phyloP scores from a whole-genome alignment of 352 stramenopile genomes.

The Pythium apleroticum region DNA sequence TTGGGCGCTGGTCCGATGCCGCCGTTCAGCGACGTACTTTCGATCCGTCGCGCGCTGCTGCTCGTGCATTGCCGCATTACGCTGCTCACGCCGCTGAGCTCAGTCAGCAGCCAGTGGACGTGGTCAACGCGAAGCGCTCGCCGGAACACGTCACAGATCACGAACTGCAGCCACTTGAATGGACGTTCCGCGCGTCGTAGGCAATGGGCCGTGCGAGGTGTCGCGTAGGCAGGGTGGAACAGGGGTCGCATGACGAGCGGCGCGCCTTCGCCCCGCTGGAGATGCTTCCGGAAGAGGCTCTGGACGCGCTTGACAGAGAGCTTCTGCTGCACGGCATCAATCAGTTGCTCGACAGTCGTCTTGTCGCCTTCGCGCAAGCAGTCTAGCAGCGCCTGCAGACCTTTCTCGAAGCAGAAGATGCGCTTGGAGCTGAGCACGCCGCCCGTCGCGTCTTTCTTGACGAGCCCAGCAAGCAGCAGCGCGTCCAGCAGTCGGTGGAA shows the following conservation, averaged over 20 bases:
- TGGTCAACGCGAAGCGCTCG: slow-evolving; percentile 37
- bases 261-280: slow-evolving; percentile 60
- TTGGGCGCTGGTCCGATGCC: slow-evolving; percentile 56
- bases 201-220: slow-evolving; percentile 25
- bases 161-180: slow-evolving; percentile 52
- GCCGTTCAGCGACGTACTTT: slow-evolving; percentile 36
- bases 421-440: slow-evolving; percentile 55
- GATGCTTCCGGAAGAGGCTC: slow-evolving; percentile 59
- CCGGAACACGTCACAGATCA: slow-evolving; percentile 63
- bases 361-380: slow-evolving; percentile 69
- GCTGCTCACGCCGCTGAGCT: slow-evolving; percentile 54
- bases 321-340: slow-evolving; percentile 73
- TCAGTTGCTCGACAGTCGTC: slow-evolving; percentile 56
- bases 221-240: slow-evolving; percentile 66
- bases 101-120: slow-evolving; percentile 32
- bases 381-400: slow-evolving; percentile 53
- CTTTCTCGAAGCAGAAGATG: slow-evolving; percentile 65
- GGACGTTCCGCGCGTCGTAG: slow-evolving; percentile 42
- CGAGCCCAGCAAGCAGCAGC: slow-evolving; percentile 47
- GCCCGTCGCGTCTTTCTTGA: slow-evolving; percentile 57
- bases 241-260: slow-evolving; percentile 74
- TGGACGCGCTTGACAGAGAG: slow-evolving; percentile 72
- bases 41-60: neutral
- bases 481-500: slow-evolving; percentile 63
- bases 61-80: slow-evolving; percentile 11